A percentile compares a stretch with the other conserved stretches of the same genome.
Conservation (phyloP, 108 stramenopile species). For the Pseudonitzschia multistriata region DNA sequence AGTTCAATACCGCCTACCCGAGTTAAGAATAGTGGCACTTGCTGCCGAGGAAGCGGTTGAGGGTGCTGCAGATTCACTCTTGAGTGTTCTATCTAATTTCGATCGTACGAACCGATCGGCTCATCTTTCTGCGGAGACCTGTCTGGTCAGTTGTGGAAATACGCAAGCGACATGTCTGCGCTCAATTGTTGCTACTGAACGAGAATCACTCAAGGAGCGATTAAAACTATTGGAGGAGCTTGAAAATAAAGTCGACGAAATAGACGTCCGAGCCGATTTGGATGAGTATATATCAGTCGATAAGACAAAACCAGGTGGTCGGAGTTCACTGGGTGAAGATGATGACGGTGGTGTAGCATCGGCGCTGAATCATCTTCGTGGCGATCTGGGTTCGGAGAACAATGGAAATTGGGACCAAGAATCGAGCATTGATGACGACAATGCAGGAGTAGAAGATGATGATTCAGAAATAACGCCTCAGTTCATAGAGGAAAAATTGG, state of each 20-base stretch:
- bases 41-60: conserved; percentile 60
- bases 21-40: conserved; percentile 49
- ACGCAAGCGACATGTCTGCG: conserved; percentile 52
- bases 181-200: conserved; percentile 56
- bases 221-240: conserved; percentile 45
- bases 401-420: conserved; percentile 18
- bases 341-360: conserved; percentile 80
- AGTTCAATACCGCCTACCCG: conserved; percentile 50
- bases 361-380: conserved; percentile 68
- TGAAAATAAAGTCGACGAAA: conserved; percentile 45
- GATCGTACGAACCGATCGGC: conserved; percentile 69
- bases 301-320: conserved; percentile 47
- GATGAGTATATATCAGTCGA: conserved; percentile 59
- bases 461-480: conserved; percentile 22
- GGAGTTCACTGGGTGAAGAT: conserved; percentile 52
- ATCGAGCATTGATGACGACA: conserved; percentile 20
- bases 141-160: conserved; percentile 59
- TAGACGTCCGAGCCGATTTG: conserved; percentile 73
- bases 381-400: conserved; percentile 31
- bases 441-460: conserved; percentile 26
- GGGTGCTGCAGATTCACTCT: conserved; percentile 51
- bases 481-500: conserved; percentile 37
- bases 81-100: conserved; percentile 52
- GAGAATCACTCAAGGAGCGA: conserved; percentile 51
- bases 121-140: conserved; percentile 62